Percentiles rank a stretch among this genome's conserved stretches.
phyloP scores from a whole-genome alignment of 2,329 filamentous ascomycete genomes.

The Ciborinia camelliae region DNA sequence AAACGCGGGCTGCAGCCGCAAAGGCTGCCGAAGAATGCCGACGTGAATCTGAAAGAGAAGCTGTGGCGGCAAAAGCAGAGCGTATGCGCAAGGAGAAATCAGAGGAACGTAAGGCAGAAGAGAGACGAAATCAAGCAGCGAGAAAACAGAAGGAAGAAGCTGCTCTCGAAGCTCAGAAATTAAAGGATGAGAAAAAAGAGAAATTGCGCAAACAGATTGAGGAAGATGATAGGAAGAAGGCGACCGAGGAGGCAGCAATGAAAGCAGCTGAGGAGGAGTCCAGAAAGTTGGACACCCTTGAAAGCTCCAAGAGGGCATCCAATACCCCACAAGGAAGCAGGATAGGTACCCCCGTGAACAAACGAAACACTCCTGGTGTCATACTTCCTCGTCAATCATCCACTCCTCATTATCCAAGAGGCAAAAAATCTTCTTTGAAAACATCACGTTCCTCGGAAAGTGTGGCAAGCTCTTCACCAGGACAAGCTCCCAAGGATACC shows the following conservation, averaged over 20 bases:
- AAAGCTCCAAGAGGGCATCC: not conserved
- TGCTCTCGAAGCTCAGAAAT: conserved; percentile 17
- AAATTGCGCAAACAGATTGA: conserved; percentile 15
- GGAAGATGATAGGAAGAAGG: conserved; percentile 24
- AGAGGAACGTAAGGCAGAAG: conserved; percentile 21
- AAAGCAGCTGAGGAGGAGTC: conserved; percentile 14
- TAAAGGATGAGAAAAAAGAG: conserved; percentile 28
- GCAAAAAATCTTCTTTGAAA: conserved; percentile 31
- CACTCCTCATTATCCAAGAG: conserved; percentile 31
- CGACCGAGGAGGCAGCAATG: conserved; percentile 17
- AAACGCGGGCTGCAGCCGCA: conserved; percentile 25
- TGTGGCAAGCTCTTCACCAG: conserved; percentile 27
- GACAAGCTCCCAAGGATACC: conserved; percentile 21
- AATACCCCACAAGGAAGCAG: conserved; percentile 3
- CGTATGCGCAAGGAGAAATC: conserved; percentile 24
- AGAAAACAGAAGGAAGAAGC: conserved; percentile 21
- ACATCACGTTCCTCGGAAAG: conserved; percentile 25
- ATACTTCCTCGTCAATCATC: conserved; percentile 27
- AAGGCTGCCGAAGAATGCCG: conserved; percentile 27
- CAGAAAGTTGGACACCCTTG: not conserved
- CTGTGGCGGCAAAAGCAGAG: conserved; percentile 24
- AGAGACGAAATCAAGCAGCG: conserved; percentile 20
- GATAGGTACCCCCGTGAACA: conserved; percentile 18
- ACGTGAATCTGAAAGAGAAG: conserved; percentile 26
- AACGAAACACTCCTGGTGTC: conserved; percentile 17